Evolutionary conservation across 768 basidiomycete species (phyloP).

Genomic region (Butyriboletus loyo): DNA sequence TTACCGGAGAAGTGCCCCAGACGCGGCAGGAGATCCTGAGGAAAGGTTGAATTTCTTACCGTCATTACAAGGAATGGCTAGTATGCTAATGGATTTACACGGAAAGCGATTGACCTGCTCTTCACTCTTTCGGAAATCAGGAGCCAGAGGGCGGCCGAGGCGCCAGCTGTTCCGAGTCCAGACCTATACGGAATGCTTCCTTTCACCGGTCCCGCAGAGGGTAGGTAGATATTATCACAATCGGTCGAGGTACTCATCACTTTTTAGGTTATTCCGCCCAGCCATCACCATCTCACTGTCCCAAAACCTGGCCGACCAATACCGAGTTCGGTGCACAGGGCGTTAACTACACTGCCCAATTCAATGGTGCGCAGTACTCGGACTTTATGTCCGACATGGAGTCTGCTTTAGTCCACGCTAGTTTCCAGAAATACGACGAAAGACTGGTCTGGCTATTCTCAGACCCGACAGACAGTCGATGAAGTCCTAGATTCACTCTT

Average conservation of each 20-base stretch:
- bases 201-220: neutral
- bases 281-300: neutral
- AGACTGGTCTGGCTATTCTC: neutral
- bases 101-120: conserved; percentile 9
- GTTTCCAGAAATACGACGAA: neutral
- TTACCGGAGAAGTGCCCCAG: conserved; percentile 16
- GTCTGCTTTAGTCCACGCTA: neutral
- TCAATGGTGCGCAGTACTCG: neutral
- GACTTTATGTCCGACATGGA: neutral
- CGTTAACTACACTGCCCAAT: neutral
- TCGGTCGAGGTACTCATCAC: neutral
- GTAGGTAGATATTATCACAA: neutral
- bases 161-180: neutral
- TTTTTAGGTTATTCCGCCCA: conserved; percentile 1
- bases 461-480: neutral
- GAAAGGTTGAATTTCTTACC: conserved; percentile 16
- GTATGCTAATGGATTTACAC: conserved; percentile 3
- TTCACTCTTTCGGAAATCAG: neutral
- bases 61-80: neutral
- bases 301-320: neutral
- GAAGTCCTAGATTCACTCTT: neutral
- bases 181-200: neutral
- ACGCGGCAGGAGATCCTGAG: conserved; percentile 21
- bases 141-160: neutral
- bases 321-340: neutral